Evolutionary conservation across 2,329 filamentous ascomycete species (phyloP).

Genomic region (Alternaria incomplexa): DNA sequence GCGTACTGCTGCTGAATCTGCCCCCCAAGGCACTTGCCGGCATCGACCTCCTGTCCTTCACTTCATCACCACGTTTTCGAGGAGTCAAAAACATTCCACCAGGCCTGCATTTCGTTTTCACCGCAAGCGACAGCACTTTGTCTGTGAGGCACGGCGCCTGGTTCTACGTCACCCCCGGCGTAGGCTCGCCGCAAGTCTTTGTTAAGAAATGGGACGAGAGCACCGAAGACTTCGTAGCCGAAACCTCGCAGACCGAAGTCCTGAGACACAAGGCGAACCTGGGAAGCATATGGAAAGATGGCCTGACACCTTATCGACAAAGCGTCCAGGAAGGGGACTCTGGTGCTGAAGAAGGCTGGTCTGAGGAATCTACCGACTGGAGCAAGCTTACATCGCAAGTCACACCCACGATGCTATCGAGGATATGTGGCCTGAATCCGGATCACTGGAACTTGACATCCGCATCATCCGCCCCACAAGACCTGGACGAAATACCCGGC

Average conservation of each 20-base stretch:
- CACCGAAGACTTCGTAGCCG: constrained; percentile 54
- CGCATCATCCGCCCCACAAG: constrained; percentile 61
- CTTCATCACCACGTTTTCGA: constrained; percentile 65
- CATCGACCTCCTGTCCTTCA: constrained; percentile 66
- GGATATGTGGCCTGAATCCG: constrained; percentile 56
- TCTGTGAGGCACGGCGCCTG: constrained; percentile 68
- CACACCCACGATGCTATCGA: constrained; percentile 55
- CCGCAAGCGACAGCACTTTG: constrained; percentile 62
- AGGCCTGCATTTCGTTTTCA: constrained; percentile 68
- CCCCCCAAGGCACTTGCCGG: constrained; percentile 58
- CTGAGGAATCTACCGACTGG: constrained; percentile 61
- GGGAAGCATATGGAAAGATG: constrained; percentile 61
- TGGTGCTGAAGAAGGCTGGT: constrained; percentile 35
- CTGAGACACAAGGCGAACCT: constrained; percentile 63
- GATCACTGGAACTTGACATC: constrained; percentile 64
- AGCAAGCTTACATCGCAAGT: constrained; percentile 58
- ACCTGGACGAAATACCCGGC: constrained; percentile 66
- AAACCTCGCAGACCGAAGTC: constrained; percentile 50
- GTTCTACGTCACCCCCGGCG: constrained; percentile 59
- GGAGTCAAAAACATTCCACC: constrained; percentile 65
- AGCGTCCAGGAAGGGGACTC: constrained; percentile 42
- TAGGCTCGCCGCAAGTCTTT: constrained; percentile 52
- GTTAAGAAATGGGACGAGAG: constrained; percentile 63
- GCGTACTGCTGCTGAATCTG: constrained; percentile 53
- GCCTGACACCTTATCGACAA: constrained; percentile 57